These are phyloP conservation scores for Eucalyptus decipiens DNA, from an alignment of 345 rosid species.

Conservation along the genomic window DNA sequence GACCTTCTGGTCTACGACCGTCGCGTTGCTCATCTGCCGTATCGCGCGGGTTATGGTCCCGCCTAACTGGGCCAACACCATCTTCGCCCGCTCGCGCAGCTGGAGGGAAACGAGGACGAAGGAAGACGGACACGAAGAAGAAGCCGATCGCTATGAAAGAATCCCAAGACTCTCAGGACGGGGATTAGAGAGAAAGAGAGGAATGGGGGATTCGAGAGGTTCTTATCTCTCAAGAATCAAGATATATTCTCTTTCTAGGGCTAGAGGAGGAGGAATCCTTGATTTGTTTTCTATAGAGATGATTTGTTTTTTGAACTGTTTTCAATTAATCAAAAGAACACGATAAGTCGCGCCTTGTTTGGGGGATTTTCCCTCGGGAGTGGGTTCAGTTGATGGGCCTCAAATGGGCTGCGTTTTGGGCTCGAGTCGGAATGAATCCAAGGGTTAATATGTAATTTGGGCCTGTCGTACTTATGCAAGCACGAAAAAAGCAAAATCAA, in stretches of 20 bases:
- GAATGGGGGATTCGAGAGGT: neutral
- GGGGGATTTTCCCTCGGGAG: neutral
- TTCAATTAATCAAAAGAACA: no score
- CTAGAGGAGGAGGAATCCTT: neutral
- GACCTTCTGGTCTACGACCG: constrained; percentile 74
- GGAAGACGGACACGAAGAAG: neutral
- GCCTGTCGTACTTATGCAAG: neutral
- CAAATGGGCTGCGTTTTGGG: neutral
- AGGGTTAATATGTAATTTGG: no score
- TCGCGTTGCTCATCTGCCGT: constrained; percentile 92
- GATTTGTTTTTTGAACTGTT: no score
- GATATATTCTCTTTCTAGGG: neutral
- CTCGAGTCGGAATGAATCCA: neutral
- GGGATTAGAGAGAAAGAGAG: neutral
- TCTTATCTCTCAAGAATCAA: neutral
- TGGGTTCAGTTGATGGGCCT: neutral
- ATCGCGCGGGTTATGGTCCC: constrained; percentile 91
- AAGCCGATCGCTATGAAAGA: neutral
- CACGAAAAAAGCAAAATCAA: neutral
- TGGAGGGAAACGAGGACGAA: neutral
- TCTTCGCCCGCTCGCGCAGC: constrained; percentile 15
- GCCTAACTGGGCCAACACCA: constrained; percentile 83
- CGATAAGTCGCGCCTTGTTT: no score
- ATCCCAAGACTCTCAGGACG: neutral
- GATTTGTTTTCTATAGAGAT: no score